These are phyloP conservation scores for Amanita rimosa DNA, from an alignment of 768 basidiomycete genomes.

Conservation along the genomic window DNA sequence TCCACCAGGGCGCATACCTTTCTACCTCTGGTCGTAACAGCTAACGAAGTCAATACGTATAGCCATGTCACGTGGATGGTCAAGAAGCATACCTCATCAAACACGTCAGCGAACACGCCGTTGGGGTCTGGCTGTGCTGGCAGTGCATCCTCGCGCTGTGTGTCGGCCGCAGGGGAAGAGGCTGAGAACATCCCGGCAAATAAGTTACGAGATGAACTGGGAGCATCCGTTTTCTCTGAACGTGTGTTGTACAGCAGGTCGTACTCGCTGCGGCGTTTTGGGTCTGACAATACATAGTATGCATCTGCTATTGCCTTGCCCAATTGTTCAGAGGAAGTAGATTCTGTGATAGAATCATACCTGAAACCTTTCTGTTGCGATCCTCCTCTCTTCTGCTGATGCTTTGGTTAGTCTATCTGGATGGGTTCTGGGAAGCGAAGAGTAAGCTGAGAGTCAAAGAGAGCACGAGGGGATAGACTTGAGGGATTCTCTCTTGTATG, in stretches of 20 bases:
- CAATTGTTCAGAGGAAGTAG: not conserved
- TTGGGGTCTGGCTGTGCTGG: conserved; percentile 72
- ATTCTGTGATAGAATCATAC: conserved; percentile 20
- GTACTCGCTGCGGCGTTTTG: conserved; percentile 60
- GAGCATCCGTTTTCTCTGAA: conserved; percentile 45
- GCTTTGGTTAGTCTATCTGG: conserved; percentile 75
- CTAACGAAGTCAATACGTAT: conserved; percentile 21
- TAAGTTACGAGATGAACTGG: conserved; percentile 60
- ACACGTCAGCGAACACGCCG: conserved; percentile 73
- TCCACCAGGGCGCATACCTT: conserved; percentile 61
- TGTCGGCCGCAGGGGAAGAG: not conserved
- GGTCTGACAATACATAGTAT: conserved; percentile 86
- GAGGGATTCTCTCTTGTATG: conserved; percentile 72
- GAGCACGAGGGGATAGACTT: conserved; percentile 26
- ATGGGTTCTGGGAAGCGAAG: conserved; percentile 51
- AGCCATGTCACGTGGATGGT: not conserved
- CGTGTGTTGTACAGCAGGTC: conserved; percentile 54
- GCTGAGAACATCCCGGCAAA: conserved; percentile 56
- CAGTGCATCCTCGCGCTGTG: conserved; percentile 18
- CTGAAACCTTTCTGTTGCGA: conserved; percentile 80
- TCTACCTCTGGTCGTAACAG: conserved; percentile 77
- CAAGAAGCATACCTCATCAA: conserved; percentile 64
- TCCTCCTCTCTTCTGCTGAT: conserved; percentile 54
- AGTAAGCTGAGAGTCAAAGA: conserved; percentile 10
- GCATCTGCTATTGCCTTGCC: conserved; percentile 83